Percentiles rank a stretch among this genome's conserved stretches.
These are phyloP conservation scores for Quercus gilva DNA, from an alignment of 306 rosid species.

Conservation along the genomic window DNA sequence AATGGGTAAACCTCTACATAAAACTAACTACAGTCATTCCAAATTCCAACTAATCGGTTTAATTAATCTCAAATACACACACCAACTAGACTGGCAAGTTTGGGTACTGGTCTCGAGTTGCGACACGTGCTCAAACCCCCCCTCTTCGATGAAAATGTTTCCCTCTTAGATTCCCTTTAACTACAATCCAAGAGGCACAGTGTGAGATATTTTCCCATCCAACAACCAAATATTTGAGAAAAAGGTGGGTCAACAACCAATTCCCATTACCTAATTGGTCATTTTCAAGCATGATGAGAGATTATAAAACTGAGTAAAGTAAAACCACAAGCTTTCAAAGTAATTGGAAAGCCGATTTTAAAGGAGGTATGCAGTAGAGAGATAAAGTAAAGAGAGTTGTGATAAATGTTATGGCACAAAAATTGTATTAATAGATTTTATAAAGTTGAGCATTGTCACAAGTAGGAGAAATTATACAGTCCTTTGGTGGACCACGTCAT, in stretches of 20 bases:
- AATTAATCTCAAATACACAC: background rate
- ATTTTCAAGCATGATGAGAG: background rate
- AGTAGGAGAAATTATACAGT: background rate
- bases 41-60: background rate
- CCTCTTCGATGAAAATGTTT: background rate
- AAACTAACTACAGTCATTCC: background rate
- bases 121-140: background rate
- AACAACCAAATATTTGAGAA: background rate
- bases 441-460: background rate
- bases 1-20: background rate
- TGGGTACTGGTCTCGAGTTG: background rate
- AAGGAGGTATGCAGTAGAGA: background rate
- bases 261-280: background rate
- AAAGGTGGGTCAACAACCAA: background rate
- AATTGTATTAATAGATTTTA: background rate
- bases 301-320: background rate
- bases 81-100: background rate
- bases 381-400: too few species aligned
- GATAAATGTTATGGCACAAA: too few species aligned
- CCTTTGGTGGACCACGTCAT: accelerated
- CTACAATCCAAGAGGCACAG: background rate
- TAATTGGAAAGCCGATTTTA: background rate
- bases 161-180: background rate
- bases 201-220: background rate
- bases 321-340: background rate